Conservation (phyloP, 306 rosid species). For the Cyamopsis tetragonoloba region DNA sequence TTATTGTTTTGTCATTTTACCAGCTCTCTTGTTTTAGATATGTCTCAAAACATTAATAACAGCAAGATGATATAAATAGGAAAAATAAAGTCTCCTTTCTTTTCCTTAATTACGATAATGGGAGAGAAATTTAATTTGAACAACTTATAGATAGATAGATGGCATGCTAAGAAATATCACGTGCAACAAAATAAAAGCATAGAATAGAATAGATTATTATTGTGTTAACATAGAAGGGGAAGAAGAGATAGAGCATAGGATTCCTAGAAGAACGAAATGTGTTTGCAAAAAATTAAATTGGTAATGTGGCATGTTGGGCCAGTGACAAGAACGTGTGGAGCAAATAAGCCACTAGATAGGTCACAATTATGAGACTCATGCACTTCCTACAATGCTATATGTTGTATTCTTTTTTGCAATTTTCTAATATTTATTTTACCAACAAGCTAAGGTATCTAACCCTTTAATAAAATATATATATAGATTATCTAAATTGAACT, state of each 20-base stretch:
- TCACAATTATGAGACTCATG: constrained; percentile 31
- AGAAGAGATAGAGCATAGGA: constrained; percentile 27
- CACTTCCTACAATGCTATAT: constrained; percentile 17
- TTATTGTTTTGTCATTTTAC: too few relatives aligned
- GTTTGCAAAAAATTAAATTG: neutral
- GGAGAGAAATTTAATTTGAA: neutral
- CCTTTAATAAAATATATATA: too few relatives aligned
- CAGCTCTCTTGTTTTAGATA: too few relatives aligned
- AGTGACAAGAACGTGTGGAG: constrained; percentile 33
- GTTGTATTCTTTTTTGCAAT: neutral
- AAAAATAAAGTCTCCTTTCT: neutral
- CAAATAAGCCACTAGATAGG: constrained; percentile 26
- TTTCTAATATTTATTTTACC: too few relatives aligned
- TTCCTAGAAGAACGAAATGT: constrained; percentile 14
- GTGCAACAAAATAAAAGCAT: constrained; percentile 13
- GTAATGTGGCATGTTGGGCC: constrained; percentile 23
- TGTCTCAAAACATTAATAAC: too few relatives aligned
- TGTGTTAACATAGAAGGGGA: constrained; percentile 3
- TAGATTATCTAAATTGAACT: too few relatives aligned
- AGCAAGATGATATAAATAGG: neutral
- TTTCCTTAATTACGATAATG: neutral
- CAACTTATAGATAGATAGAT: neutral
- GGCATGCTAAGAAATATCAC: constrained; percentile 17
- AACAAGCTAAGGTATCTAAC: too few relatives aligned
- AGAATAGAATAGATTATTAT: constrained; percentile 3